Evolutionary conservation across 371 early-diverging fungal genomes (phyloP).

Genomic region (Choanephora cucurbitarum): DNA sequence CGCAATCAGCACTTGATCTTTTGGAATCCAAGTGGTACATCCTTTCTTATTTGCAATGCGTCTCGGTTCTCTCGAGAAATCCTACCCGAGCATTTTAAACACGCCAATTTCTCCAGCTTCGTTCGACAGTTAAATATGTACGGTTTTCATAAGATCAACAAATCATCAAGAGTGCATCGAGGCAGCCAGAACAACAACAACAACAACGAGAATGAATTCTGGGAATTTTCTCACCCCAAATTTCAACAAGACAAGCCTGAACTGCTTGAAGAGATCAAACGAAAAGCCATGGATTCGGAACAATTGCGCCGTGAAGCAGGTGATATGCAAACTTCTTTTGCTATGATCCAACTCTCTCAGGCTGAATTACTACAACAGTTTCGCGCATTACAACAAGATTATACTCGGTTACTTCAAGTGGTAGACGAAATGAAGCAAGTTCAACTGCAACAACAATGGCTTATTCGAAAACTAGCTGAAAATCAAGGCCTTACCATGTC

Average conservation of each 20-base stretch:
- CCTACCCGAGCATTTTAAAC: conserved; percentile 84
- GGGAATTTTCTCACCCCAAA: conserved; percentile 55
- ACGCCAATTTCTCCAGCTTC: conserved; percentile 92
- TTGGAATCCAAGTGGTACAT: conserved; percentile 81
- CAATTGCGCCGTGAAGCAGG: conserved; percentile 66
- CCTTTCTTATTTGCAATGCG: conserved; percentile 87
- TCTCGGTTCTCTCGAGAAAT: conserved; percentile 81
- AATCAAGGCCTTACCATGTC: conserved; percentile 10
- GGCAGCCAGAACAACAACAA: conserved; percentile 18
- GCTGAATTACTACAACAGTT: conserved; percentile 65
- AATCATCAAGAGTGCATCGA: conserved; percentile 67
- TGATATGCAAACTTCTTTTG: conserved; percentile 67
- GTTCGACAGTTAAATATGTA: conserved; percentile 94
- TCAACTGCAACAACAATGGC: conserved; percentile 56
- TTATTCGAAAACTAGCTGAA: conserved; percentile 31
- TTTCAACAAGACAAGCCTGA: conserved; percentile 50
- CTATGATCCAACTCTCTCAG: conserved; percentile 68
- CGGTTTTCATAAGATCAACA: conserved; percentile 64
- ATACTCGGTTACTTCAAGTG: conserved; percentile 63
- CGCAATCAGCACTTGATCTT: conserved; percentile 73
- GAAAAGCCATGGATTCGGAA: conserved; percentile 73
- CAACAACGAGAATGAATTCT: conserved; percentile 62
- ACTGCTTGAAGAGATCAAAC: conserved; percentile 44
- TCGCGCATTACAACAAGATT: conserved; percentile 61
- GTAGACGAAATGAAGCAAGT: conserved; percentile 64